Conservation (phyloP, 495 filamentous ascomycete species). For the Xylaria longipes region DNA sequence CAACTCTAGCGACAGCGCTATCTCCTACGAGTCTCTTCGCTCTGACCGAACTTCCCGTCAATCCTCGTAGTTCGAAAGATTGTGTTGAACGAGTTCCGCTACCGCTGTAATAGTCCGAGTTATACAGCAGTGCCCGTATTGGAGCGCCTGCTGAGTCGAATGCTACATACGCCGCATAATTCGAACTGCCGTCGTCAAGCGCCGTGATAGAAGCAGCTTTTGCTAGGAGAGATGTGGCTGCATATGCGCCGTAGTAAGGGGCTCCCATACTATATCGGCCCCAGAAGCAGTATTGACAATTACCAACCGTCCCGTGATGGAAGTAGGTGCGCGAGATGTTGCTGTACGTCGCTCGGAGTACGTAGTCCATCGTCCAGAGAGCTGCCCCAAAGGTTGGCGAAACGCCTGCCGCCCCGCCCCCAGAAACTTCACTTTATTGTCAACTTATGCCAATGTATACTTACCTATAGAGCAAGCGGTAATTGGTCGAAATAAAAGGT, state of each 20-base stretch:
- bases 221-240: constrained; percentile 59
- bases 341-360: constrained; percentile 52
- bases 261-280: constrained; percentile 61
- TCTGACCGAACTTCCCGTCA: constrained; percentile 45
- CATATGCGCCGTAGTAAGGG: constrained; percentile 65
- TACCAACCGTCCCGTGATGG: constrained; percentile 67
- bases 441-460: no score
- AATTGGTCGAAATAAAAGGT: not conserved
- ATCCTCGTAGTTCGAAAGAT: constrained; percentile 54
- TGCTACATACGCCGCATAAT: constrained; percentile 60
- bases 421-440: constrained; percentile 42
- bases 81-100: constrained; percentile 53
- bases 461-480: not conserved
- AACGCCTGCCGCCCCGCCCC: constrained; percentile 57
- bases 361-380: constrained; percentile 67
- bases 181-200: constrained; percentile 55
- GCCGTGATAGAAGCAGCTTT: constrained; percentile 57
- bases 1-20: constrained; percentile 56
- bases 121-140: constrained; percentile 57
- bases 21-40: constrained; percentile 62
- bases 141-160: constrained; percentile 51
- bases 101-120: constrained; percentile 62
- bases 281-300: constrained; percentile 69
- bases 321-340: constrained; percentile 63
- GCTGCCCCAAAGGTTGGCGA: constrained; percentile 64